Conservation (phyloP, 208 protist genomes). For the Leishmania aethiopica region DNA sequence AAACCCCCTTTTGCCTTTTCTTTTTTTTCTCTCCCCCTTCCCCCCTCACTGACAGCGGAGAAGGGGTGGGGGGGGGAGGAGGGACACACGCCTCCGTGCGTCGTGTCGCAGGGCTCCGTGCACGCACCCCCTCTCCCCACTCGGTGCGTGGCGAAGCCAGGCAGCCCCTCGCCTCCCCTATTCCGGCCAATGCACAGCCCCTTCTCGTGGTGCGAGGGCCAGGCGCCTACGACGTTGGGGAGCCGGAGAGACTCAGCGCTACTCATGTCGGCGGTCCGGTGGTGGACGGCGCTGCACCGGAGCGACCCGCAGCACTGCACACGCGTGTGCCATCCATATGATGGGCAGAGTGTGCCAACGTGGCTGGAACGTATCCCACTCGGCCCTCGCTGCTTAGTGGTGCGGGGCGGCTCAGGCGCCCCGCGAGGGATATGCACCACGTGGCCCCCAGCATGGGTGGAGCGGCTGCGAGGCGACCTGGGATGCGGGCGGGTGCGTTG, state of each 20-base stretch:
- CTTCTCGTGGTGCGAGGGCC: background rate
- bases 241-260: background rate
- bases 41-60: background rate
- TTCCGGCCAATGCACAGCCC: background rate
- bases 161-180: background rate
- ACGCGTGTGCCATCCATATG: background rate
- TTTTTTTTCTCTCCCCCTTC: background rate
- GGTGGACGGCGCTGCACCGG: background rate
- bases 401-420: too few relatives aligned
- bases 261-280: background rate
- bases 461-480: too few relatives aligned
- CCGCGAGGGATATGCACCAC: too few relatives aligned
- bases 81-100: background rate
- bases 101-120: background rate
- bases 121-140: too few relatives aligned
- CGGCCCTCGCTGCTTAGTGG: background rate
- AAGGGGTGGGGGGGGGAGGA: background rate
- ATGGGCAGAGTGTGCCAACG: background rate
- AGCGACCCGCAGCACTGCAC: background rate
- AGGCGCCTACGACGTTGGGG: background rate
- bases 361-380: background rate
- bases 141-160: background rate
- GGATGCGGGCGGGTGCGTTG: too few relatives aligned
- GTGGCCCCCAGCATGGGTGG: background rate
- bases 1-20: background rate